These are phyloP conservation scores for Pseudogymnoascus sp. DNA, from an alignment of 2,329 filamentous ascomycete species.

Conservation along the genomic window DNA sequence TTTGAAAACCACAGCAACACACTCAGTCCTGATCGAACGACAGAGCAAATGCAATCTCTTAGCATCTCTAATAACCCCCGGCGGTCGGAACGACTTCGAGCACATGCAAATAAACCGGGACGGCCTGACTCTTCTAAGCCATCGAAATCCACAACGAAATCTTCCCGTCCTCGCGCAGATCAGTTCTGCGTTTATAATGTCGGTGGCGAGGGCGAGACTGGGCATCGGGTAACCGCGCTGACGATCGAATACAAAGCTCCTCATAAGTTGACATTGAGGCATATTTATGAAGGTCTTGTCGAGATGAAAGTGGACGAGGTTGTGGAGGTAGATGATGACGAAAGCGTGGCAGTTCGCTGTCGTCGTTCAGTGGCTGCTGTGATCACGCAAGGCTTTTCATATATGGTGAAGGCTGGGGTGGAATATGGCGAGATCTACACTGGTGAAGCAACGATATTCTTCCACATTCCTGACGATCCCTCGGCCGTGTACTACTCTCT, in stretches of 20 bases:
- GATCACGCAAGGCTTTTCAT: slow-evolving; percentile 42
- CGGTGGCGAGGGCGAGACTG: background rate
- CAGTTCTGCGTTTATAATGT: background rate
- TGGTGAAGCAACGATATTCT: slow-evolving; percentile 18
- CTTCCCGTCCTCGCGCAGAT: background rate
- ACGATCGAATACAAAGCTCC: slow-evolving; percentile 40
- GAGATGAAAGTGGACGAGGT: slow-evolving; percentile 31
- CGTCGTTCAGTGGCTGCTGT: slow-evolving; percentile 32
- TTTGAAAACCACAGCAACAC: background rate
- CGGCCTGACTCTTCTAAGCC: background rate
- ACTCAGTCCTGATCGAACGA: background rate
- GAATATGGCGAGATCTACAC: slow-evolving; percentile 25
- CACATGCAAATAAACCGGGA: background rate
- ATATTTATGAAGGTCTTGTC: slow-evolving; percentile 36
- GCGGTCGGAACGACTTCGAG: background rate
- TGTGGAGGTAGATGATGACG: slow-evolving; percentile 31
- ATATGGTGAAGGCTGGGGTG: slow-evolving; percentile 40
- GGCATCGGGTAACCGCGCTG: background rate
- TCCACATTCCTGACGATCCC: slow-evolving; percentile 12
- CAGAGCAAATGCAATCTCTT: background rate
- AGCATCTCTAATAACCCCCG: background rate
- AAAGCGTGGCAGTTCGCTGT: slow-evolving; percentile 31
- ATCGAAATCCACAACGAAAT: background rate
- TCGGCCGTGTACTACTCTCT: slow-evolving; percentile 9
- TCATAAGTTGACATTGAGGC: slow-evolving; percentile 37